Base-by-base conservation (phyloP, 2,329 filamentous ascomycete genomes). In the Colletotrichum sp. region DNA sequence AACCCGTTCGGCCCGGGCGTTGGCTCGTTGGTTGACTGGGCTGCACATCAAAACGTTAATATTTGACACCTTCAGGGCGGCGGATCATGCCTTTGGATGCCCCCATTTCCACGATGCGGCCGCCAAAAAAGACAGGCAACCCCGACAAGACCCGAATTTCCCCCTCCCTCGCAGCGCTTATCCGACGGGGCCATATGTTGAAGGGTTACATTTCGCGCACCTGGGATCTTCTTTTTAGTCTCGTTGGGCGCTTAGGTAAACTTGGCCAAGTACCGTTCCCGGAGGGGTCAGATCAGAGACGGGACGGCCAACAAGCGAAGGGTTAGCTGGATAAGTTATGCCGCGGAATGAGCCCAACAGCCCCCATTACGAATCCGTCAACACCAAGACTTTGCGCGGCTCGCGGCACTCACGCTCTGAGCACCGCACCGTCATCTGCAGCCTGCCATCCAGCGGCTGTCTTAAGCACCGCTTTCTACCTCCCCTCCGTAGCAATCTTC, bases 371-470 rank as follows among this genome's bases (percentile, higher is more conserved):
- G 66, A 66, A 73, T 65, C 38, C 29, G 38, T 31, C 43, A 47
- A 63, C 62, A 71, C 71, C 62, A 71, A 71, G 68, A 57, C 68
- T 58, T 36, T 43, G 38, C 24, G 54, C 59, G n/a, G 55, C 33
- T 47, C 61, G 47, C 24, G 71, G 62, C 71, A 66, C 69, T 57
- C 47, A 54, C 36, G 55, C 43, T 34, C 62, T 43, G 38, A 38
- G 68, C 64, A 58, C 34, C 38, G 29, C 33, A 47, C 47, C 16
- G 33, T 66, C 61, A 66, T 65, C 55, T 62, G 62, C 55, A 66
- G 55, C n/a, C 18, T 47, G 15, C 24, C 33, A 47, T 55, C 21
- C 34, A 24, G 43, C 51, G 16, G 8, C 16, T 70, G 57, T 73
- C 62, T 67, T 51, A 54, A 67, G 63, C 24, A 63, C 21, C 24